Evolutionary conservation across 352 stramenopile species (phyloP), one percentile per base, ranked within the genome.

Genomic region (Globisporangium echinulatum): DNA sequence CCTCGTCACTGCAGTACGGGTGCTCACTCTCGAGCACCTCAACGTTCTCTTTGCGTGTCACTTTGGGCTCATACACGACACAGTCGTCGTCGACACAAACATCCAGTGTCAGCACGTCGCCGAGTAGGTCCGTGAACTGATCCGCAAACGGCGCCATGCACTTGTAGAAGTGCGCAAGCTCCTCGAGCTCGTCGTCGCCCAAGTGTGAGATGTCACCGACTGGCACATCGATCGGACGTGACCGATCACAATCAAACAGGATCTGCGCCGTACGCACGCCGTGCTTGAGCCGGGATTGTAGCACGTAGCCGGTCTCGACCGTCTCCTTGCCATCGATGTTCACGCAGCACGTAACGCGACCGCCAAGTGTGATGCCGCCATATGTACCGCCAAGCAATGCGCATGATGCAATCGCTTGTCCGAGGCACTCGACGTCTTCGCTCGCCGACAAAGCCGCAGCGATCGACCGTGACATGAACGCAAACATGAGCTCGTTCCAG

Each of bases 1-100:
- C 69, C 69, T 89, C 76, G 33, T 75, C 75, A n/a, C 56, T 54
- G 14, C 67, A 64, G 48, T 93, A 93, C 5, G 84, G 84, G 49
- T 93, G 83, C 39, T 91, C 72, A 43, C 76, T 91, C 68, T 93
- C 83, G 1, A 93, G 53, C 7, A 93, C 78, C 44, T 93, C 81
- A 0, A 85, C 72, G 49, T 81, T 87, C 58, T 90, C 79, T 54
- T 89, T 89, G 37, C 77, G 69, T 8, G 66, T 76, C 13, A 75
- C 44, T 54, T 80, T 87, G 3, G 79, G 59, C 48, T 84, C 74
- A 63, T 74, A 82, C 25, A 40, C 56, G 6, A 25, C 43, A 13
- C 58, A 33, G 5, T 61, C 43, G 3, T 15, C 49, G 33, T 0
- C 59, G 40, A 5, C 52, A 14, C 11, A 13, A 15, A 52, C 49